Conservation (phyloP, 257 asterid species). For the Rhazya stricta region DNA sequence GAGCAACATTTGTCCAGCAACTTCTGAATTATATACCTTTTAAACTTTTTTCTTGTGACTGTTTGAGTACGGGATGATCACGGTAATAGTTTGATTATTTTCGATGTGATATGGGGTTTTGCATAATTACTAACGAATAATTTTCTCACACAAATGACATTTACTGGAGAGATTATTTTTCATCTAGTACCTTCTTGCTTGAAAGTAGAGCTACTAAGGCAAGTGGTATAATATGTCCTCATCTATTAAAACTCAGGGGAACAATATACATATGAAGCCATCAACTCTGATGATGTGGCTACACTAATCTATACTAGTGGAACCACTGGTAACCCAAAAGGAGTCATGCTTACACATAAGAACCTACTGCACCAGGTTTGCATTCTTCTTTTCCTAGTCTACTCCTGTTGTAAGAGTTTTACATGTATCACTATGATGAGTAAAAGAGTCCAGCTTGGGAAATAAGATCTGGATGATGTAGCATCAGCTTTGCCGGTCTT, state of each 20-base stretch:
- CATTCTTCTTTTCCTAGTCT: slow-evolving; percentile 12
- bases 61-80: not conserved
- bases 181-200: not conserved
- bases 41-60: not conserved
- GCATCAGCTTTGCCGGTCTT: not conserved
- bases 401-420: not conserved
- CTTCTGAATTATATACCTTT: not conserved
- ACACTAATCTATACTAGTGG: slow-evolving; percentile 92
- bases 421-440: not conserved
- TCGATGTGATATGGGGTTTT: not conserved
- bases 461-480: not conserved
- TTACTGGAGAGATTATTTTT: too few relatives aligned
- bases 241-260: slow-evolving; percentile 39
- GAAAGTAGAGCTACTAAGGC: not conserved
- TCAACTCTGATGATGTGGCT: slow-evolving; percentile 69
- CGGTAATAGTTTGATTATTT: not conserved
- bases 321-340: slow-evolving; percentile 93
- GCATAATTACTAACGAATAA: not conserved
- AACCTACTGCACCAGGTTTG: slow-evolving; percentile 86
- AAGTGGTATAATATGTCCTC: slow-evolving; percentile 12
- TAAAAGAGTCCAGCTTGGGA: not conserved
- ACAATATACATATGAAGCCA: slow-evolving; percentile 51
- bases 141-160: not conserved
- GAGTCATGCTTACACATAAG: slow-evolving; percentile 91
- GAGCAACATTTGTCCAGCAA: not conserved